Percentiles rank a stretch among this genome's conserved stretches.
Conservation (phyloP, 2,329 filamentous ascomycete genomes). For the Alternaria arborescens region DNA sequence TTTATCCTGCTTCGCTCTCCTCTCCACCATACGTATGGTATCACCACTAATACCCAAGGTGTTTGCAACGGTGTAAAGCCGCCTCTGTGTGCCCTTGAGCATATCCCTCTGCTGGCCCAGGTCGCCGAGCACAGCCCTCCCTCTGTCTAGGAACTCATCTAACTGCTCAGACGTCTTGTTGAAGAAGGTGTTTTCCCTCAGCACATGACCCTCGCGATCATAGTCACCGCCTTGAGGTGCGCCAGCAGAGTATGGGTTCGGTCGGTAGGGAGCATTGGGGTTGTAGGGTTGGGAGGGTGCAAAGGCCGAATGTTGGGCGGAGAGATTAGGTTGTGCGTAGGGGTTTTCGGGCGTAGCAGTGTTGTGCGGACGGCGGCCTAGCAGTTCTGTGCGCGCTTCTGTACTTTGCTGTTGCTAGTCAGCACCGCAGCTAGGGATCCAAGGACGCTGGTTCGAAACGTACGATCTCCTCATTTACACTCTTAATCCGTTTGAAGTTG, state of each 20-base stretch:
- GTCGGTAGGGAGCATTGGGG: slow-evolving; percentile 47
- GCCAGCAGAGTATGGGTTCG: slow-evolving; percentile 53
- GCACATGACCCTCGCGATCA: slow-evolving; percentile 78
- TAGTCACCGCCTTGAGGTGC: slow-evolving; percentile 61
- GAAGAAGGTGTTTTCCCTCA: slow-evolving; percentile 91
- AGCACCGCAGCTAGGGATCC: background rate
- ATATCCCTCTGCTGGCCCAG: slow-evolving; percentile 90
- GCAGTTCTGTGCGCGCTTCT: slow-evolving; percentile 80
- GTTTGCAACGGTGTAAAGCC: slow-evolving; percentile 90
- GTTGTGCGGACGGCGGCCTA: slow-evolving; percentile 83
- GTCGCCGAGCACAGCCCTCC: slow-evolving; percentile 88
- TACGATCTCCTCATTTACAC: slow-evolving; percentile 77
- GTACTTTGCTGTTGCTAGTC: slow-evolving; percentile 59
- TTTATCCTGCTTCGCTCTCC: slow-evolving; percentile 91
- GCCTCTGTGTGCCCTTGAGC: slow-evolving; percentile 91
- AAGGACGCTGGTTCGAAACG: slow-evolving; percentile 26
- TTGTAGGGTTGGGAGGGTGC: slow-evolving; percentile 41
- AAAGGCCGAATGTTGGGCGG: slow-evolving; percentile 40
- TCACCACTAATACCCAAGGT: slow-evolving; percentile 93
- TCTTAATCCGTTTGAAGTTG: slow-evolving; percentile 80
- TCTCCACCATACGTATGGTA: slow-evolving; percentile 95
- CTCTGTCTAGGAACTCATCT: slow-evolving; percentile 92
- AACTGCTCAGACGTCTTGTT: slow-evolving; percentile 80
- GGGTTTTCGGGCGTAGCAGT: slow-evolving; percentile 90
- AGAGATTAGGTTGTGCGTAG: slow-evolving; percentile 65